phyloP scores from a whole-genome alignment of 2,329 filamentous ascomycete genomes.

The Diplodia intermedia region DNA sequence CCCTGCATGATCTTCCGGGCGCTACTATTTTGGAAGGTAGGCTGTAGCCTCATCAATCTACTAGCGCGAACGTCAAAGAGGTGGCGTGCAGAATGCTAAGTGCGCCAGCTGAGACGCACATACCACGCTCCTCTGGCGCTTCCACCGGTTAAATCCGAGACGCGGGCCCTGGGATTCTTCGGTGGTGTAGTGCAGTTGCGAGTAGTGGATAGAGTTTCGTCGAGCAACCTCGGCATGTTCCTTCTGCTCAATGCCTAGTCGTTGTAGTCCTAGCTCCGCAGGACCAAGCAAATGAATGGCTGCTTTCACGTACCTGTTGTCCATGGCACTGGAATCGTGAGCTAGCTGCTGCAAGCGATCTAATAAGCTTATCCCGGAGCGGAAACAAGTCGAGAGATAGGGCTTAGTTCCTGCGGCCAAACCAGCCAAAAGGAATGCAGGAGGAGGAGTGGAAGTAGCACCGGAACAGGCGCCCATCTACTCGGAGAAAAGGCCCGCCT shows the following conservation, averaged over 20 bases:
- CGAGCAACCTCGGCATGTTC: not conserved
- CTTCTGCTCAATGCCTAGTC: not conserved
- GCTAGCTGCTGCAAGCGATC: not conserved
- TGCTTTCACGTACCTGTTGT: not conserved
- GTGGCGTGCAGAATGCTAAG: not conserved
- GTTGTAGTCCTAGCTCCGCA: not conserved
- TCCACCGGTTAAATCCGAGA: not conserved
- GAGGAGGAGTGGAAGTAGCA: not conserved
- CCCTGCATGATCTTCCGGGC: not conserved
- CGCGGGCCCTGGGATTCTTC: not conserved
- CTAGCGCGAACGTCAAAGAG: not conserved
- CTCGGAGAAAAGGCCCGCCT: not conserved
- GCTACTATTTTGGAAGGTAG: not conserved
- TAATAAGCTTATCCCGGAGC: slow-evolving; percentile 7
- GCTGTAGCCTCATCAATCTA: not conserved
- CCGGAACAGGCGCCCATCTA: not conserved
- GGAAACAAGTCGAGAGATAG: slow-evolving; percentile 10
- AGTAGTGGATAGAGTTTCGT: not conserved
- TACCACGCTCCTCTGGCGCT: not conserved
- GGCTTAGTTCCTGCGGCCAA: not conserved
- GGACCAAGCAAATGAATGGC: not conserved
- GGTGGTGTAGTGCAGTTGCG: not conserved
- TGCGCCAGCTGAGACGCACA: not conserved
- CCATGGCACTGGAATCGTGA: not conserved
- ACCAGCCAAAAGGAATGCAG: not conserved